Base-by-base conservation (phyloP, 768 basidiomycete species). In the Suillus spraguei region DNA sequence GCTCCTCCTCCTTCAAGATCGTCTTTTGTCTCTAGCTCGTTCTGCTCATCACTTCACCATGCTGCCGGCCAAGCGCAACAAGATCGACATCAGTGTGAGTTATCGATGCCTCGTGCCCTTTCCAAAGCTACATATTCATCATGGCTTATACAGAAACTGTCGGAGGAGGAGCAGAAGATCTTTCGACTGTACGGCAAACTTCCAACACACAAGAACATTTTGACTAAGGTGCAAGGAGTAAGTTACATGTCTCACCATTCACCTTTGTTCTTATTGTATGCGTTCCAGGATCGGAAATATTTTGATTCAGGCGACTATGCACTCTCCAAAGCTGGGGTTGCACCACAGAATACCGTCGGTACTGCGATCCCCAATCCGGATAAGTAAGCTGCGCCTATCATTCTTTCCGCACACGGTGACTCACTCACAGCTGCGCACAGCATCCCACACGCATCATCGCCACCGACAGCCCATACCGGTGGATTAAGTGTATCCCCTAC, bases 261-360 rank as follows among this genome's bases (percentile, higher is more conserved):
- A 17, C 41, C 60, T 41, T 46, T 39, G 41, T 35, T n/a, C 62
- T 61, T 53, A 65, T 59, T 65, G 49, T 61, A 46, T 44, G 36
- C 17, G 61, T 28, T 60, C 42, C 69, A 98, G 96, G 97, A 99
- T 73, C 92, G 97, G 71, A 99, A 99, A 79, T 99, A 95, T 80
- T 99, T 99, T 76, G 97, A 99, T 79, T 99, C 97, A 62, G 97
- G 97, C 63, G 97, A 99, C 76, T 99, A 99, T 72, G 96, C 96
- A 36, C 82, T 99, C 68, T 95, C 94, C 59, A 98, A 99, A 77
- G 97, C 97, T 3, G 92, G 97, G 33, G 89, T 91, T 54, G 83
- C 90, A n/a, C 89, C 93, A 55, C 92, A 94, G 75, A 92, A 84
- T 66, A 83, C 87, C 3, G 94, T 98, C 61, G 97, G 97, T 35